These are phyloP conservation scores for Plasmodium cynomolgi DNA, from an alignment of 169 alveolate genomes.

Conservation along the genomic window DNA sequence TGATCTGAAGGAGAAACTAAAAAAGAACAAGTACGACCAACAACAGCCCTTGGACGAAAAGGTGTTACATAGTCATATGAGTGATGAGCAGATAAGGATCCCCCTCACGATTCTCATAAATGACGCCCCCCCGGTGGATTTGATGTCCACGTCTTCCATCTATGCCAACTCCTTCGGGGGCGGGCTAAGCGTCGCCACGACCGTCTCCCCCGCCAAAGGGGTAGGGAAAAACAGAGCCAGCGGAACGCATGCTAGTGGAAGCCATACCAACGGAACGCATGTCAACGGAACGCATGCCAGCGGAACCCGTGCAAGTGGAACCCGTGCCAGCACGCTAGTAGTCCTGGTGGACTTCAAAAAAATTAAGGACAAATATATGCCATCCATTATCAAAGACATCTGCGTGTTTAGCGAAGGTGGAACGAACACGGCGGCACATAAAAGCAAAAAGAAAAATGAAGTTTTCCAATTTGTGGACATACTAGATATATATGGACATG, in stretches of 20 bases:
- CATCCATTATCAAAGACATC: slow-evolving; percentile 36
- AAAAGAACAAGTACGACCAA: neutral
- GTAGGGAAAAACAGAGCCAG: neutral
- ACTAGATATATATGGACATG: slow-evolving; percentile 62
- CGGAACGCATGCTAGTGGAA: neutral
- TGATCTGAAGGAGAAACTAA: neutral
- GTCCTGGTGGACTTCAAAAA: slow-evolving; percentile 51
- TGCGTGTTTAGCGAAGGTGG: slow-evolving; percentile 7
- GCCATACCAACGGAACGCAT: no score
- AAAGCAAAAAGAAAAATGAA: neutral
- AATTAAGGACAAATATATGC: slow-evolving; percentile 49
- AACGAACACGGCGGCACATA: neutral
- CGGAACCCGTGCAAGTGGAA: no score
- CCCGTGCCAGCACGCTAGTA: slow-evolving; percentile 23
- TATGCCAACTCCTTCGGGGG: neutral
- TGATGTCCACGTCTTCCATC: neutral
- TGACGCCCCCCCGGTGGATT: no score
- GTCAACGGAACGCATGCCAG: no score
- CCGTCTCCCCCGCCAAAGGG: neutral
- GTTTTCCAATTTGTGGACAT: slow-evolving; percentile 28
- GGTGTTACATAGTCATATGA: neutral
- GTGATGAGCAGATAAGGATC: slow-evolving; percentile 16
- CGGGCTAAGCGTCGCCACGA: neutral
- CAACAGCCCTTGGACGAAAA: neutral
- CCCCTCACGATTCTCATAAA: slow-evolving; percentile 31